Base-by-base conservation (phyloP, 1,139 yeast genomes). In the Debaryomyces nepalensis region DNA sequence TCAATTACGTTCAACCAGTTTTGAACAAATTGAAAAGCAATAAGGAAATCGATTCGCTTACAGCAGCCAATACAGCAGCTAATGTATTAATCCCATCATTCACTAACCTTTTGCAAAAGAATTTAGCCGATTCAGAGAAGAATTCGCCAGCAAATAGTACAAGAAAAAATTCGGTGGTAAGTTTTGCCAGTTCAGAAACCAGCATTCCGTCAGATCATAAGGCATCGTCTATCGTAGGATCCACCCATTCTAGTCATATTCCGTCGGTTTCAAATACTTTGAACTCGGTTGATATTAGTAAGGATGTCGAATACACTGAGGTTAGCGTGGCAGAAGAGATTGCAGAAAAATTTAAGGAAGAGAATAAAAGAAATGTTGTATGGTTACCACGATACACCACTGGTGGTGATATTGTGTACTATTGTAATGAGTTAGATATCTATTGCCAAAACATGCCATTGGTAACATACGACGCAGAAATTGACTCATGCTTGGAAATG, bases 351-450 rank as follows among this genome's bases (percentile, higher is more conserved):
- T 73, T 64, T 41, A 57, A 62, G 19, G 46, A 54, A n/a, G 50
- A 52, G 9, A 48, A 64, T 40, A 64, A 64, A 20, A 57, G 52
- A 45, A 58, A 59, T 10, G 63, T 69, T 2, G 53, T 65, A 1
- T 73, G 77, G 90, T 61, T 82, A 0, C 85, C 89, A 0, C 73
- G 76, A 40, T 65, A 75, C n/a, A 75, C 85, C 2, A 65, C 70
- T 7, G 74, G 70, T 40, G 85, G 82, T n/a, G 76, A 76, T 41
- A 61, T 82, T 19, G 63, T 82, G 2, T 85, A 73, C 58, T 82
- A 77, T 58, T 81, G 82, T 51, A 76, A 80, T 34, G 79, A 81
- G 32, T 62, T 84, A 39, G 76, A 82, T 50, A 65, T 83, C 1
- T 80, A 77, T 51, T 79, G 87, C 50, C 72, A 72, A 33, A 73